Evolutionary conservation across 768 basidiomycete species (phyloP).

Genomic region (Termitomyces bulborhizus): DNA sequence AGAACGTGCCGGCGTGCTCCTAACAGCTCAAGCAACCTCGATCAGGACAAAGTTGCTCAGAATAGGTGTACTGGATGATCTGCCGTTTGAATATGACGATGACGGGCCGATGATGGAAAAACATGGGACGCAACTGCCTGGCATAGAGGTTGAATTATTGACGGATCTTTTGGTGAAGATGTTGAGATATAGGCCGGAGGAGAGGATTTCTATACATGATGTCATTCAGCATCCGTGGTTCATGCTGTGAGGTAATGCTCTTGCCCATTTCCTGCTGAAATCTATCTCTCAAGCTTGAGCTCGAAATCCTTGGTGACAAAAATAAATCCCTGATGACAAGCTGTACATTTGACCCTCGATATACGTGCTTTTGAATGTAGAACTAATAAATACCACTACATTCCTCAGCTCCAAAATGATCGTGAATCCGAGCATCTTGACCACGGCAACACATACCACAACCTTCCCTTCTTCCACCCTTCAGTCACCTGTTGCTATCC

Average conservation of each 20-base stretch:
- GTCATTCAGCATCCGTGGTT: slow-evolving; percentile 30
- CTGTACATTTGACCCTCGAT: no score
- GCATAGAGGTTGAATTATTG: slow-evolving; percentile 28
- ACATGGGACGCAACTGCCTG: slow-evolving; percentile 17
- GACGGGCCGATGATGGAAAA: slow-evolving; percentile 30
- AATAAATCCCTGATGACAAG: no score
- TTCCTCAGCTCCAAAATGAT: no score
- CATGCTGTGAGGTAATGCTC: slow-evolving; percentile 2
- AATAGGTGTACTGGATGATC: slow-evolving; percentile 23
- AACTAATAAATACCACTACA: no score
- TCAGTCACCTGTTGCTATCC: no score
- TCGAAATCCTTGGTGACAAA: no score
- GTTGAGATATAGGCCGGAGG: slow-evolving; percentile 34
- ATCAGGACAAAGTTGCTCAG: slow-evolving; percentile 19
- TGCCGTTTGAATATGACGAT: slow-evolving; percentile 5
- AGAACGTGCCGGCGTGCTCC: slow-evolving; percentile 11
- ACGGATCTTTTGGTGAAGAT: slow-evolving; percentile 34
- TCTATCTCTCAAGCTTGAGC: no score
- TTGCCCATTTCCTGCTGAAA: no score
- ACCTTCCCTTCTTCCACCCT: no score
- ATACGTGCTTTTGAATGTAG: no score
- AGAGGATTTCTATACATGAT: slow-evolving; percentile 29
- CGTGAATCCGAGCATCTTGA: no score
- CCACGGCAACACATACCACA: no score
- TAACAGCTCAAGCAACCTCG: slow-evolving; percentile 20